Conservation (phyloP, 768 basidiomycete species). For the Hygrophorus pudorinus region DNA sequence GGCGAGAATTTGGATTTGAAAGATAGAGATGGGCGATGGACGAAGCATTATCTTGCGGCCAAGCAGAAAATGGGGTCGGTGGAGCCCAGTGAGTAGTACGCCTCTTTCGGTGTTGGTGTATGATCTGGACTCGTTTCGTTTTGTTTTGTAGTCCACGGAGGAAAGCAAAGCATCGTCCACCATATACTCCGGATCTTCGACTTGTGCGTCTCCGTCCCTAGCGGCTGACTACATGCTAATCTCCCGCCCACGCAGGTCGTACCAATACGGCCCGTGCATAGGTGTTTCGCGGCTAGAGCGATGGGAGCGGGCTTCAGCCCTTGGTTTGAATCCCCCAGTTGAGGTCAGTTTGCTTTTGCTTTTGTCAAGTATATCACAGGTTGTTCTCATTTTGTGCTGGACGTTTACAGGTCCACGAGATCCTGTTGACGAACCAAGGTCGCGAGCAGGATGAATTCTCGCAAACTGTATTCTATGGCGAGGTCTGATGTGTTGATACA, state of each 20-base stretch:
- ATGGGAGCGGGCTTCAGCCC: conserved; percentile 74
- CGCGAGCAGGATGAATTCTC: conserved; percentile 39
- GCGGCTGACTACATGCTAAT: conserved; percentile 2
- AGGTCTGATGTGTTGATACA: conserved; percentile 20
- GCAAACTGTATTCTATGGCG: conserved; percentile 52
- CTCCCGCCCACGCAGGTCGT: conserved; percentile 34
- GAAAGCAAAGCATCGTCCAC: conserved; percentile 52
- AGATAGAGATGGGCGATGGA: conserved; percentile 42
- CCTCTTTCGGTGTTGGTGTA: conserved; percentile 1
- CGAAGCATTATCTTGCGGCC: conserved; percentile 36
- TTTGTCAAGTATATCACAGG: neutral
- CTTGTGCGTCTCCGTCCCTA: conserved; percentile 31
- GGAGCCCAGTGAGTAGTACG: conserved; percentile 43
- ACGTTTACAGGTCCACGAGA: conserved; percentile 56
- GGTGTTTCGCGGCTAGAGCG: conserved; percentile 76
- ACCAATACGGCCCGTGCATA: conserved; percentile 73
- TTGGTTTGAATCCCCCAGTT: conserved; percentile 71
- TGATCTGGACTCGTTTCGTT: conserved; percentile 2
- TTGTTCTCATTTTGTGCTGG: neutral
- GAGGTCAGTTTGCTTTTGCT: conserved; percentile 42
- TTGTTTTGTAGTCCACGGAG: conserved; percentile 45
- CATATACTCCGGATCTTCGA: conserved; percentile 77
- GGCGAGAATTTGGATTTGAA: conserved; percentile 28
- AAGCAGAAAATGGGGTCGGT: conserved; percentile 44
- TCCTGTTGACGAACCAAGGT: conserved; percentile 64